Percentiles rank a stretch among this genome's conserved stretches.
Conservation (phyloP, 2,329 filamentous ascomycete species). For the Pseudonectria buxi region DNA sequence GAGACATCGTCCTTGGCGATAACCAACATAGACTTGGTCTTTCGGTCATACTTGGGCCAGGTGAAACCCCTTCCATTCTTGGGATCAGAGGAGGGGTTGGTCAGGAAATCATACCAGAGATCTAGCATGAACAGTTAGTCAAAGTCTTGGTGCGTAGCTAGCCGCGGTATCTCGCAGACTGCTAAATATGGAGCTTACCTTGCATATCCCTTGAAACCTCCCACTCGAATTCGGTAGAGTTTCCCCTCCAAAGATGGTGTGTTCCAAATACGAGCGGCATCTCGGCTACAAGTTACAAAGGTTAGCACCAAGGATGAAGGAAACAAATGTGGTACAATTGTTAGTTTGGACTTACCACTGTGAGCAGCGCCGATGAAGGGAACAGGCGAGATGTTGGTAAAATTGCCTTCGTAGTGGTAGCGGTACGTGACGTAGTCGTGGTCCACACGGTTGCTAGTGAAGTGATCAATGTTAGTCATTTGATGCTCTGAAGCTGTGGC, state of each 20-base stretch:
- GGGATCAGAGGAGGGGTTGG: slow-evolving; percentile 12
- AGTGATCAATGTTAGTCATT: no score
- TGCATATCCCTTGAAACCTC: slow-evolving; percentile 20
- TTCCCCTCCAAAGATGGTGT: slow-evolving; percentile 21
- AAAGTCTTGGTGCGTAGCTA: neutral
- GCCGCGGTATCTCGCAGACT: no score
- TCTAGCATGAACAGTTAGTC: slow-evolving; percentile 5
- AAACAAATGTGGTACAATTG: slow-evolving; percentile 31
- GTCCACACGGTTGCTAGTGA: slow-evolving; percentile 7
- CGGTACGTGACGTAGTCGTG: slow-evolving; percentile 27
- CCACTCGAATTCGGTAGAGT: slow-evolving; percentile 25
- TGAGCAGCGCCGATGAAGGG: slow-evolving; percentile 31
- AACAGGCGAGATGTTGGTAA: slow-evolving; percentile 31
- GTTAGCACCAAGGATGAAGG: slow-evolving; percentile 29
- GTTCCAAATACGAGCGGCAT: slow-evolving; percentile 26
- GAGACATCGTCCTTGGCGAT: slow-evolving; percentile 12
- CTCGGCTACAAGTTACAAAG: slow-evolving; percentile 12
- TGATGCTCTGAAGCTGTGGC: no score
- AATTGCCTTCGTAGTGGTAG: slow-evolving; percentile 36
- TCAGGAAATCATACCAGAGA: slow-evolving; percentile 22
- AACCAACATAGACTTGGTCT: slow-evolving; percentile 12
- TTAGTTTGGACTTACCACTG: slow-evolving; percentile 17
- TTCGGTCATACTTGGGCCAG: slow-evolving; percentile 17
- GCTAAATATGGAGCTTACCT: no score
- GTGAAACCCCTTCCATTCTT: slow-evolving; percentile 8